Evolutionary conservation across 306 rosid genomes (phyloP), one percentile per base, ranked within the genome.

Genomic region (Astragalus glycyphyllos): DNA sequence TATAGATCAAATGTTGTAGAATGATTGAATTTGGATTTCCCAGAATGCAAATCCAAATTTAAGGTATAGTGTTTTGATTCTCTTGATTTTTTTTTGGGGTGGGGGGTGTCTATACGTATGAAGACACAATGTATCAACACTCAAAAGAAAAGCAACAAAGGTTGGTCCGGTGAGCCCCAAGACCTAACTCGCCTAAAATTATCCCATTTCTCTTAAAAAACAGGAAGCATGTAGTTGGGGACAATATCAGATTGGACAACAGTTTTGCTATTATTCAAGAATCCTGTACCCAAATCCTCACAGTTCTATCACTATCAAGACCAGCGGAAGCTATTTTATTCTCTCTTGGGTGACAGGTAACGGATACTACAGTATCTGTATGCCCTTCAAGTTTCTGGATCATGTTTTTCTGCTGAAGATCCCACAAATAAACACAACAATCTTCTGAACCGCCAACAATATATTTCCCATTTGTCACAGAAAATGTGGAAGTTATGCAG

Each of bases 371-470:
- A 26, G 89, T 85, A 74, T 89, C 97, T 10, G 91, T 54, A 73
- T 91, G 99, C 81, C 95, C 99, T 85, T 86, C 96, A 11, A 94
- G 87, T 81, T 81, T 94, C 84, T 94, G 99, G 77, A 94, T 68
- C 96, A 91, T 70, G 38, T 66, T 87, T 75, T 89, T 94, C 67
- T 41, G 79, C 83, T 87, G 92, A 68, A 94, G 96, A 87, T 94
- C 97, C 98, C 98, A 94, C 34, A 94, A 31, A 73, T 90, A 94
- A 31, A 94, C 81, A 38, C 98, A 84, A 6, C 74, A 65, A 75
- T 94, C 98, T 86, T 94, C 97, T 14, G 97, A 94, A 53, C 98
- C 98, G 34, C 98, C 82, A 1, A 94, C 96, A 41, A 94, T 89
- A 71, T 89, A 94, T 80, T 71, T 90, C 51, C 95, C 98, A 56